Percentiles rank a stretch among this genome's conserved stretches.
phyloP scores from a whole-genome alignment of 345 rosid genomes.

The Passiflora organensis region DNA sequence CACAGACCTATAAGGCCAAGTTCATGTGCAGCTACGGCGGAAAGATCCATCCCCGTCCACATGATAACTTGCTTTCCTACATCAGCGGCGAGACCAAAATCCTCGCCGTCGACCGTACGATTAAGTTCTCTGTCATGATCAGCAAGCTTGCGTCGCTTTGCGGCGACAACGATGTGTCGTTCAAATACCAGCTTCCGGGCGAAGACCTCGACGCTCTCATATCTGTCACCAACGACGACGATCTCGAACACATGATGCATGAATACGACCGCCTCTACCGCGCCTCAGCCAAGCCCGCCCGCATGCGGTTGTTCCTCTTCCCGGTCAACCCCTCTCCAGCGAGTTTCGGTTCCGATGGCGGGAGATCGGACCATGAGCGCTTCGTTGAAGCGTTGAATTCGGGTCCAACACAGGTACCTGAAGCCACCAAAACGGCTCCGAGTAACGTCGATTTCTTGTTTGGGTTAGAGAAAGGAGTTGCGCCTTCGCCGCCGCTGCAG shows the following conservation, averaged over 20 bases:
- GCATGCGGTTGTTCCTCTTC: constrained; percentile 82
- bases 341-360: constrained; percentile 50
- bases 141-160: constrained; percentile 57
- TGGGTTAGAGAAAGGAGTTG: constrained; percentile 55
- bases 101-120: constrained; percentile 65
- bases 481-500: constrained; percentile 17
- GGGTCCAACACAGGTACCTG: constrained; percentile 29
- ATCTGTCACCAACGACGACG: constrained; percentile 89
- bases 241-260: constrained; percentile 90
- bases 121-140: constrained; percentile 51
- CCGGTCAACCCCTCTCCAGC: constrained; percentile 33
- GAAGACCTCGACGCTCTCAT: constrained; percentile 95
- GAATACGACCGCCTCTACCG: constrained; percentile 84
- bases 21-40: constrained; percentile 93
- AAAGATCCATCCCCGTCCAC: constrained; percentile 92
- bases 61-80: constrained; percentile 85
- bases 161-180: constrained; percentile 44
- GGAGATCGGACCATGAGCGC: constrained; percentile 64
- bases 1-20: constrained; percentile 48
- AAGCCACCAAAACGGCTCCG: constrained; percentile 23
- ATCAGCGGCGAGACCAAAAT: constrained; percentile 90
- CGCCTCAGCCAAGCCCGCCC: constrained; percentile 62
- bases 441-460: constrained; percentile 67
- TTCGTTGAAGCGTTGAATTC: constrained; percentile 74
- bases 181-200: constrained; percentile 92